Conservation (phyloP, 129 eudicot species). For the Tagetes patula region DNA sequence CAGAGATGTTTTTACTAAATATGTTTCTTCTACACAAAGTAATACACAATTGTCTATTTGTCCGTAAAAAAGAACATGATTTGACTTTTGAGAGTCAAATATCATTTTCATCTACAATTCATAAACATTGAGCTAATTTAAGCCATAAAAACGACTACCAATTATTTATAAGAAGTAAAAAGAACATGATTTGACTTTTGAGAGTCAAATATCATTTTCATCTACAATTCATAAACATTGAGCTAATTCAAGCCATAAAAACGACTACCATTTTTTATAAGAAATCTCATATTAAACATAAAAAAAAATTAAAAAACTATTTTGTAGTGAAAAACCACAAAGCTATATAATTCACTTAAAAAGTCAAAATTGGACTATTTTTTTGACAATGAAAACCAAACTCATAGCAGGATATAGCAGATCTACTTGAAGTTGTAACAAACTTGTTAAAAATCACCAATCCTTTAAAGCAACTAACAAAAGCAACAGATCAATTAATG, state of each 20-base stretch:
- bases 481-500: not conserved
- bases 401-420: conserved; percentile 8
- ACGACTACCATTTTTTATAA: too few relatives aligned
- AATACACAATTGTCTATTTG: conserved; percentile 18
- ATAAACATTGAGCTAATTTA: not conserved
- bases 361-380: conserved; percentile 18
- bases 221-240: conserved; percentile 9
- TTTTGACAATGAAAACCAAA: not conserved
- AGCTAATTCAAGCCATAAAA: not conserved
- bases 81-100: conserved; percentile 24
- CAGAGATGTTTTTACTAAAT: not conserved
- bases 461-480: not conserved
- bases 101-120: not conserved
- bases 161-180: conserved; percentile 1
- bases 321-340: conserved; percentile 8
- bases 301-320: not conserved
- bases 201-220: conserved; percentile 1
- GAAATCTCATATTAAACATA: not conserved
- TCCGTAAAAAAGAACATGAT: not conserved
- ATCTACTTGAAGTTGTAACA: conserved; percentile 30
- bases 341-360: conserved; percentile 3
- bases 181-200: conserved; percentile 8
- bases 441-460: not conserved
- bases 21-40: conserved; percentile 22
- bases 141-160: conserved; percentile 12